Conservation (phyloP, 2,329 filamentous ascomycete species). For the Colletotrichum karsti region DNA sequence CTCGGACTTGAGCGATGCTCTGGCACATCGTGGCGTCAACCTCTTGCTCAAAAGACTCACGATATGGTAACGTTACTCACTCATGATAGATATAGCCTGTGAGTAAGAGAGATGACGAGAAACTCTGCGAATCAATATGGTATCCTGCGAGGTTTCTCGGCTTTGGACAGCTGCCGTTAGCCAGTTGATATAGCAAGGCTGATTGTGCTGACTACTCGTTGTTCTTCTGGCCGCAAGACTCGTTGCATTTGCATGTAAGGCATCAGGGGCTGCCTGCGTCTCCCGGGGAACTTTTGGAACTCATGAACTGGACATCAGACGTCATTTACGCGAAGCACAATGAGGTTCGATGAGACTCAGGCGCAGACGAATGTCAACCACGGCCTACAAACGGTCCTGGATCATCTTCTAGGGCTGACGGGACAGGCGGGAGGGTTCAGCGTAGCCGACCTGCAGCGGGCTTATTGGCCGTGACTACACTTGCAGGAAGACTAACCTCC, state of each 20-base stretch:
- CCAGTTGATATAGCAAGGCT: not conserved
- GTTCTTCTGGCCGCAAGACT: not conserved
- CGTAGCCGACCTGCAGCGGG: not conserved
- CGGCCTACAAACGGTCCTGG: not conserved
- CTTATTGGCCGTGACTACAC: not conserved
- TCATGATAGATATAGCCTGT: not conserved
- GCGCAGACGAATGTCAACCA: not conserved
- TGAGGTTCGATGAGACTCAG: not conserved
- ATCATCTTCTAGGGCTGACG: not conserved
- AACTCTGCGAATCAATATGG: not conserved
- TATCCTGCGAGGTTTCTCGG: not conserved
- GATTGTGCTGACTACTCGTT: no score
- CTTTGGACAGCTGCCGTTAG: not conserved
- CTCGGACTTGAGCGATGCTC: slow-evolving; percentile 15
- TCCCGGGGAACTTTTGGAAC: not conserved
- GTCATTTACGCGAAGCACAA: no score
- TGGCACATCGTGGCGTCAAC: not conserved
- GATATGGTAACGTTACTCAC: slow-evolving; percentile 8
- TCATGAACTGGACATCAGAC: not conserved
- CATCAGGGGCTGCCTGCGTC: not conserved
- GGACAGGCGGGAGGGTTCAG: not conserved
- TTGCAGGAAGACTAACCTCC: not conserved
- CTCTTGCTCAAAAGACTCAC: not conserved
- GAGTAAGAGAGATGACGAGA: not conserved
- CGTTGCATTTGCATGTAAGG: not conserved